phyloP scores from a whole-genome alignment of 139 green algal genomes.

The Yamagishiella unicocca region DNA sequence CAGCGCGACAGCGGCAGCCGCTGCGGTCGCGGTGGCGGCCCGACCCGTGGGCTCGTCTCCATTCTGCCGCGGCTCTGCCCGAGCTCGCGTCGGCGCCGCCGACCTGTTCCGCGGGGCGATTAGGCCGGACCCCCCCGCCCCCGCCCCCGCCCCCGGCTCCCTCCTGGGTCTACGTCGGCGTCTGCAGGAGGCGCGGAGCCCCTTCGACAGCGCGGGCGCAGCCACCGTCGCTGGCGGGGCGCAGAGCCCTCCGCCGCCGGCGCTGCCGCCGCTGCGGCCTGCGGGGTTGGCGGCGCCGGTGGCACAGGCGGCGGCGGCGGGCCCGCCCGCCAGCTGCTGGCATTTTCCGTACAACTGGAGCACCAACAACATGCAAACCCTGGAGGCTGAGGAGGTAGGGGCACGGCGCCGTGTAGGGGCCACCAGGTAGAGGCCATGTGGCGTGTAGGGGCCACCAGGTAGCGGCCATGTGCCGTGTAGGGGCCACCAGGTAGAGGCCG shows the following conservation, averaged over 20 bases:
- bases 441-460: no score
- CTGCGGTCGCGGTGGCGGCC: not conserved
- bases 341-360: conserved; percentile 3
- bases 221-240: not conserved
- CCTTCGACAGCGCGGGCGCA: not conserved
- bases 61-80: not conserved
- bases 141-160: no score
- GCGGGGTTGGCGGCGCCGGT: not conserved
- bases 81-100: not conserved
- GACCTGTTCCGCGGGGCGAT: not conserved
- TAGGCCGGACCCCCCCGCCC: not conserved
- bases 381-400: not conserved
- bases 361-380: conserved; percentile 32
- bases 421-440: not conserved
- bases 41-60: not conserved
- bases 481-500: no score
- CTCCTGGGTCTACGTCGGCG: not conserved
- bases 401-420: no score
- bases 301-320: not conserved
- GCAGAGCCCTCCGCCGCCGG: not conserved
- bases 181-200: not conserved
- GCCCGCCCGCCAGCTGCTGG: no score
- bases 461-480: no score
- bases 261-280: not conserved
- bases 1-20: not conserved